Conservation (phyloP, 179 eudicot species). For the Silene coronaria region DNA sequence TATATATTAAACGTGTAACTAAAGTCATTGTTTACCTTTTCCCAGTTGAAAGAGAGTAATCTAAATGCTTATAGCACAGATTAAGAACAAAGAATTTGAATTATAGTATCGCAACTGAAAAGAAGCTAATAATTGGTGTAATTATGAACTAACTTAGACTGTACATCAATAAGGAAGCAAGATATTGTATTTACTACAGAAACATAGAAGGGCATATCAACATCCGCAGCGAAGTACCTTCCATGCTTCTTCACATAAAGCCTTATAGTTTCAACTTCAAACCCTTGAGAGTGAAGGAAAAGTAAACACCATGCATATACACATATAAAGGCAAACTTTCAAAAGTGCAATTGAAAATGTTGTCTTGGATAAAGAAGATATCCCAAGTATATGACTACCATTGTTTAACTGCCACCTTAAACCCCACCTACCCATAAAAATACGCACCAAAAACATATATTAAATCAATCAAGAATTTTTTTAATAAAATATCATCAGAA, state of each 20-base stretch:
- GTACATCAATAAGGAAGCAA: too few species aligned
- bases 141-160: background rate
- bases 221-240: background rate
- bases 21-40: background rate
- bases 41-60: background rate
- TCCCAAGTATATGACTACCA: background rate
- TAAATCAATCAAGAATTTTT: background rate
- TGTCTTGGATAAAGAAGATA: background rate
- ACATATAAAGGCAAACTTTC: background rate
- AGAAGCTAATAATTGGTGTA: background rate
- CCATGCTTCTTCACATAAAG: background rate
- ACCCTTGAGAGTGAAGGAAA: background rate
- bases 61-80: background rate
- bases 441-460: background rate
- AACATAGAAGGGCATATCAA: background rate
- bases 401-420: conserved; percentile 11
- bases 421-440: conserved; percentile 4
- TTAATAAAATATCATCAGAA: background rate
- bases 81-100: background rate
- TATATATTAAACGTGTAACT: background rate
- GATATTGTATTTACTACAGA: background rate
- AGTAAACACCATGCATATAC: background rate
- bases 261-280: background rate
- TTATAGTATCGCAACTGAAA: background rate
- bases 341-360: background rate